phyloP scores from a whole-genome alignment of 148 eudicot genomes.

The Camellia sinensis region DNA sequence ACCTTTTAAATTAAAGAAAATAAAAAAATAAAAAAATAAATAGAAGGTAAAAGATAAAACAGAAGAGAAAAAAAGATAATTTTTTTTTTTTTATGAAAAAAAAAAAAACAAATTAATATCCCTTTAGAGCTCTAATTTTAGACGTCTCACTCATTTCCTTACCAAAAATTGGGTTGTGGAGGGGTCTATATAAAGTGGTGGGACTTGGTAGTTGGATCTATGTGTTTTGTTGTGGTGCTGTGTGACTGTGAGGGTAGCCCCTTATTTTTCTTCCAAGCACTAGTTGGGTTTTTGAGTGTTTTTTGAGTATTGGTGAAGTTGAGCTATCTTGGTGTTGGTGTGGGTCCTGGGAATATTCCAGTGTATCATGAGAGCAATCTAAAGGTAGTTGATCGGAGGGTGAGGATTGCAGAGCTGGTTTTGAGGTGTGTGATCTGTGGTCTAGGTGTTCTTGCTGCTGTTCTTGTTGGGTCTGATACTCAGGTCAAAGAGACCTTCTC shows the following conservation, averaged over 20 bases:
- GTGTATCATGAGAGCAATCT: constrained; percentile 47
- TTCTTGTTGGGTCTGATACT: constrained; percentile 54
- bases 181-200: constrained; percentile 28
- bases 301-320: constrained; percentile 17
- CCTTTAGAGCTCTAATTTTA: too few species aligned
- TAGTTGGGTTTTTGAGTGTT: neutral
- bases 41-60: too few species aligned
- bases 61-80: too few species aligned
- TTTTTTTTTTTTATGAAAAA: too few species aligned
- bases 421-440: constrained; percentile 64
- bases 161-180: neutral
- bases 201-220: constrained; percentile 15
- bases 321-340: constrained; percentile 59
- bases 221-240: too few species aligned
- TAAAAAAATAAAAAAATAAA: too few species aligned
- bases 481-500: constrained; percentile 74
- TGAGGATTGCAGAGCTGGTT: constrained; percentile 63
- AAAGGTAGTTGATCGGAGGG: constrained; percentile 52
- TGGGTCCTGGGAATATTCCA: constrained; percentile 70
- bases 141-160: too few species aligned
- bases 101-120: too few species aligned
- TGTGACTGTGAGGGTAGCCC: neutral
- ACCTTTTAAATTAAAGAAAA: too few species aligned
- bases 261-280: neutral
- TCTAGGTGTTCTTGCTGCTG: constrained; percentile 57